These are phyloP conservation scores for Elymus sibiricus DNA, from an alignment of 176 grass and related monocot genomes.

Conservation along the genomic window DNA sequence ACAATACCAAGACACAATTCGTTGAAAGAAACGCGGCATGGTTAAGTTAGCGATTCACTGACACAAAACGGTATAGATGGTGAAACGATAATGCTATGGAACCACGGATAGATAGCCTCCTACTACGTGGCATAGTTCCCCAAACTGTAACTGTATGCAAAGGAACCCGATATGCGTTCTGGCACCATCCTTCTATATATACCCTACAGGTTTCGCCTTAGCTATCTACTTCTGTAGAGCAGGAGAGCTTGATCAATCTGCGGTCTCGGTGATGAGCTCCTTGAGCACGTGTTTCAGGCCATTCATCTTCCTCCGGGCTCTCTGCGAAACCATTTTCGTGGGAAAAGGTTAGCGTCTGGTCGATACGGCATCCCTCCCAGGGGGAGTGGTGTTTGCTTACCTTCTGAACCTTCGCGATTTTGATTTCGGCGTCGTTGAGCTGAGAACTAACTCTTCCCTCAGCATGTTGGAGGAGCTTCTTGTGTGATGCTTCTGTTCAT, in stretches of 20 bases:
- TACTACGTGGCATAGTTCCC: background rate
- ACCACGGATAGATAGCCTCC: background rate
- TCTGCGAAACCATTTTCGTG: conserved; percentile 35
- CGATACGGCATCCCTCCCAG: background rate
- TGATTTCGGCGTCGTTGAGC: conserved; percentile 68
- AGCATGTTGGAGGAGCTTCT: conserved; percentile 63
- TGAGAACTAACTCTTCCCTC: conserved; percentile 60
- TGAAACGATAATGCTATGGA: background rate
- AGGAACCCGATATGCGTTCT: background rate
- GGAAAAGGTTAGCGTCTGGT: background rate
- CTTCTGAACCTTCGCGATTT: conserved; percentile 63
- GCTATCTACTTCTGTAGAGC: background rate
- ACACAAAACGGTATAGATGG: background rate
- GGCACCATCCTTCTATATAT: conserved; percentile 1
- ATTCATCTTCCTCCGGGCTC: conserved; percentile 61
- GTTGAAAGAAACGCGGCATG: background rate
- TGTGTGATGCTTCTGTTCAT: conserved; percentile 65
- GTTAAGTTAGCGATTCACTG: conserved; percentile 7
- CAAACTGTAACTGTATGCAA: background rate
- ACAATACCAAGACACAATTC: no score
- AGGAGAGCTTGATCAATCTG: conserved; percentile 33
- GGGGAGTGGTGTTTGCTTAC: conserved; percentile 15
- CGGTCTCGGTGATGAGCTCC: conserved; percentile 52
- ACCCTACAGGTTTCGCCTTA: background rate
- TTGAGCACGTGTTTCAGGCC: conserved; percentile 56